Evolutionary conservation across 2,329 filamentous ascomycete species (phyloP).

Genomic region (Alternaria solani): DNA sequence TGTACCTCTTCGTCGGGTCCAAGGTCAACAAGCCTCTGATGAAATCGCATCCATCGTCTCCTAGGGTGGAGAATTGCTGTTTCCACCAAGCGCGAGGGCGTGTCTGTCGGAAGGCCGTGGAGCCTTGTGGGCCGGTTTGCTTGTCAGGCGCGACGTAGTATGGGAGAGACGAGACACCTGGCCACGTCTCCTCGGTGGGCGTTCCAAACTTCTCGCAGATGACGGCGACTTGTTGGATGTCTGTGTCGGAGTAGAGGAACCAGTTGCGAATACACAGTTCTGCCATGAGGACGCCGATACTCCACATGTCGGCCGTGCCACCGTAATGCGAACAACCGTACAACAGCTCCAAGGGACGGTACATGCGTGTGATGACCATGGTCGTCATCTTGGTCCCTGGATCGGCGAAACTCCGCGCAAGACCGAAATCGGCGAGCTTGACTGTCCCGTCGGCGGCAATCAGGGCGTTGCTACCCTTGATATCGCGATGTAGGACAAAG

Average conservation of each 20-base stretch:
- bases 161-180: conserved; percentile 81
- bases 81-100: conserved; percentile 78
- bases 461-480: conserved; percentile 97
- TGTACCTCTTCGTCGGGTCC: conserved; percentile 85
- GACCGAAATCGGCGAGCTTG: conserved; percentile 97
- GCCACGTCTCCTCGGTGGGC: conserved; percentile 94
- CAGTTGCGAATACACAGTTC: conserved; percentile 85
- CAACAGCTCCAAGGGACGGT: conserved; percentile 90
- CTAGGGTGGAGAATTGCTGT: conserved; percentile 79
- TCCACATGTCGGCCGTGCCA: conserved; percentile 93
- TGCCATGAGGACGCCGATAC: conserved; percentile 89
- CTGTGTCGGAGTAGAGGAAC: conserved; percentile 82
- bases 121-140: conserved; percentile 39
- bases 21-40: conserved; percentile 84
- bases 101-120: conserved; percentile 59
- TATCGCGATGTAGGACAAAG: conserved; percentile 93
- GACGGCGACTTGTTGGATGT: conserved; percentile 84
- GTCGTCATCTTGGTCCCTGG: conserved; percentile 88
- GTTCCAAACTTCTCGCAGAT: conserved; percentile 89
- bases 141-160: conserved; percentile 76
- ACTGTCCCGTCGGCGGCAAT: conserved; percentile 92
- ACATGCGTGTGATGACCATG: conserved; percentile 97
- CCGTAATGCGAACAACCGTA: conserved; percentile 90
- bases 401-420: conserved; percentile 88
- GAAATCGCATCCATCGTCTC: conserved; percentile 83